Conservation (phyloP, 2,329 filamentous ascomycete genomes). For the Nannizziopsis arthrosporioides region DNA sequence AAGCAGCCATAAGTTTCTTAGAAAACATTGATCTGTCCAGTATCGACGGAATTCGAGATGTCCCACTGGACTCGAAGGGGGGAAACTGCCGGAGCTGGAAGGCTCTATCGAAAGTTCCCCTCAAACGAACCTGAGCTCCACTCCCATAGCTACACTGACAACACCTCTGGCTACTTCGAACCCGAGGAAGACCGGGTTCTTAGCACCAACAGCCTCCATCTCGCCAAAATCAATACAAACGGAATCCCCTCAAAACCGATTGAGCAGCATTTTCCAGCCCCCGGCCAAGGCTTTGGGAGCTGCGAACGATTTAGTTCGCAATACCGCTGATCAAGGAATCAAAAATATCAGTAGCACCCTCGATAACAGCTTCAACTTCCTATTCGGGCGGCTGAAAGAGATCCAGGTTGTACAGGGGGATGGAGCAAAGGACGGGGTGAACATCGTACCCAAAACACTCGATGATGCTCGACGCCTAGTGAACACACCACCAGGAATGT, state of each 20-base stretch:
- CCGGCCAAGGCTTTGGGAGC: constrained; percentile 70
- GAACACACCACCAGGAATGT: constrained; percentile 38
- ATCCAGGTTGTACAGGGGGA: constrained; percentile 39
- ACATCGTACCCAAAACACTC: constrained; percentile 68
- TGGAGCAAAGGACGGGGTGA: constrained; percentile 39
- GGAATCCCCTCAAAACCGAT: constrained; percentile 54
- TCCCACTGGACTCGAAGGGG: neutral
- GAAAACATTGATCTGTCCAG: constrained; percentile 91
- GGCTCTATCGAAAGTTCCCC: neutral
- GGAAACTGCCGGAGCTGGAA: neutral
- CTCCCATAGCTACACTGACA: neutral
- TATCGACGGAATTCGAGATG: constrained; percentile 33
- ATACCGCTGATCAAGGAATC: constrained; percentile 78
- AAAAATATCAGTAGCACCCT: constrained; percentile 86
- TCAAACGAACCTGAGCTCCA: neutral
- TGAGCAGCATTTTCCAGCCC: constrained; percentile 78
- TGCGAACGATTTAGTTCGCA: constrained; percentile 73
- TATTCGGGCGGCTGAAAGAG: constrained; percentile 79
- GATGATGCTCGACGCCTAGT: constrained; percentile 88
- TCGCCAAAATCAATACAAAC: constrained; percentile 21
- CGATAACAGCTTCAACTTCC: constrained; percentile 84
- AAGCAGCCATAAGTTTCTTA: constrained; percentile 86
- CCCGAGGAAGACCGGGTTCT: neutral
- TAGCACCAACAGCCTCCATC: constrained; percentile 19
- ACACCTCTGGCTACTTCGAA: neutral